These are phyloP conservation scores for Mucor piriformis DNA, from an alignment of 371 early-diverging fungal species.

Conservation along the genomic window DNA sequence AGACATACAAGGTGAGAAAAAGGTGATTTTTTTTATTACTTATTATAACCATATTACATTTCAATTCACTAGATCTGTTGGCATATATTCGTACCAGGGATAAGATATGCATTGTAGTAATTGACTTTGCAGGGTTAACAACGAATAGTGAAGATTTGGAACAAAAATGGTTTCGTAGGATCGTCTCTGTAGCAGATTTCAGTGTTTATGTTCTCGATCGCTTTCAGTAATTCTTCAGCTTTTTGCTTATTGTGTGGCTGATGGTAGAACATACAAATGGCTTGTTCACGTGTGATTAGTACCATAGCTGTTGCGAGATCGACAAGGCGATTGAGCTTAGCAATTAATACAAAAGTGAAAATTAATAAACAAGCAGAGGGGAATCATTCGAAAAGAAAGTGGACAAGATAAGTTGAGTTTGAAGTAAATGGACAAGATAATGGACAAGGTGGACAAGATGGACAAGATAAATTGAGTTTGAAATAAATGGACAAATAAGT, in stretches of 20 bases:
- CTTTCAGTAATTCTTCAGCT: constrained; percentile 25
- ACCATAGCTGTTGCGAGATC: constrained; percentile 15
- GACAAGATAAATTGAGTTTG: too few species aligned
- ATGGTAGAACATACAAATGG: constrained; percentile 25
- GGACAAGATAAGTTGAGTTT: background rate
- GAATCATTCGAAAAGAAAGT: too few species aligned
- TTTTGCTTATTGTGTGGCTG: constrained; percentile 15
- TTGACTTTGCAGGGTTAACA: constrained; percentile 24
- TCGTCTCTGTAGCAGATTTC: constrained; percentile 25
- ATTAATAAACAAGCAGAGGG: too few species aligned
- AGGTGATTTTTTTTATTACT: constrained; percentile 11
- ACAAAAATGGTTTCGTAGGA: constrained; percentile 10
- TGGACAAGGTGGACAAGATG: too few species aligned
- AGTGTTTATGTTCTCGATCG: constrained; percentile 23
- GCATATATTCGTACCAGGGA: constrained; percentile 13
- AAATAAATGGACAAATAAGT: too few species aligned
- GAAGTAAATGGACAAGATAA: too few species aligned
- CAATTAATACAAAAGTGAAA: constrained; percentile 9
- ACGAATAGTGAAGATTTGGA: constrained; percentile 23
- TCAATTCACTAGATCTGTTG: constrained; percentile 18
- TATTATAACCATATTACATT: constrained; percentile 15
- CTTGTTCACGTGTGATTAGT: constrained; percentile 17
- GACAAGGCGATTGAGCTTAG: constrained; percentile 17
- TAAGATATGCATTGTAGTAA: constrained; percentile 19
- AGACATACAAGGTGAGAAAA: constrained; percentile 24